Evolutionary conservation across 768 basidiomycete species (phyloP).

Genomic region (Lactarius vividus): DNA sequence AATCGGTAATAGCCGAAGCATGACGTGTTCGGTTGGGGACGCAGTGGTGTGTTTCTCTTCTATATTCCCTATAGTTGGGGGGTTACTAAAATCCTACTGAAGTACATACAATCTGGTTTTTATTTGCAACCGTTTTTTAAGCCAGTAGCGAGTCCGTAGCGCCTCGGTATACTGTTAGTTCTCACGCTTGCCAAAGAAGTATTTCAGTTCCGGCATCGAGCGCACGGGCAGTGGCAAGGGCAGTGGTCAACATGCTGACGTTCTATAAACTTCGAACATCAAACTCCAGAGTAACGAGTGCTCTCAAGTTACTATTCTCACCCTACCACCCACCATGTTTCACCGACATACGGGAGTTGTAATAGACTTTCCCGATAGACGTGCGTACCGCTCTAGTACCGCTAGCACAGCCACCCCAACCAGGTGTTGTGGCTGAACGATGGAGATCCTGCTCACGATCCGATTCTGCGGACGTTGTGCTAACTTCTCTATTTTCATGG

Average conservation of each 20-base stretch:
- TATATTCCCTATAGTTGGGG: too few relatives aligned
- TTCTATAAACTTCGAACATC: neutral
- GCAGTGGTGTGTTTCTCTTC: too few relatives aligned
- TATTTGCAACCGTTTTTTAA: neutral
- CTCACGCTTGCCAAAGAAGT: neutral
- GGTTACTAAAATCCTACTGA: too few relatives aligned
- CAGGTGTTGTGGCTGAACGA: neutral
- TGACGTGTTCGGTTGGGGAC: too few relatives aligned
- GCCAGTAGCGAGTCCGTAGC: neutral
- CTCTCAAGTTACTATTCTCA: neutral
- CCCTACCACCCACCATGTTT: neutral
- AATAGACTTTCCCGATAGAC: constrained; percentile 18
- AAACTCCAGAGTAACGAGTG: neutral
- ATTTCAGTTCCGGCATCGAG: neutral
- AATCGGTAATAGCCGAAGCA: too few relatives aligned
- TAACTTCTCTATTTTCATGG: neutral
- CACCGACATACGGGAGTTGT: constrained; percentile 23
- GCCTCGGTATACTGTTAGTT: neutral
- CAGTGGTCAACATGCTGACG: neutral
- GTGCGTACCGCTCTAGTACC: constrained; percentile 7
- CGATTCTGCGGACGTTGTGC: neutral
- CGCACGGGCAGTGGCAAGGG: neutral
- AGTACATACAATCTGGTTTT: too few relatives aligned
- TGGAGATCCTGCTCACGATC: neutral
- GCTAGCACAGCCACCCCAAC: constrained; percentile 4